Conservation (phyloP, 768 basidiomycete genomes). For the Suillus fuscotomentosus region DNA sequence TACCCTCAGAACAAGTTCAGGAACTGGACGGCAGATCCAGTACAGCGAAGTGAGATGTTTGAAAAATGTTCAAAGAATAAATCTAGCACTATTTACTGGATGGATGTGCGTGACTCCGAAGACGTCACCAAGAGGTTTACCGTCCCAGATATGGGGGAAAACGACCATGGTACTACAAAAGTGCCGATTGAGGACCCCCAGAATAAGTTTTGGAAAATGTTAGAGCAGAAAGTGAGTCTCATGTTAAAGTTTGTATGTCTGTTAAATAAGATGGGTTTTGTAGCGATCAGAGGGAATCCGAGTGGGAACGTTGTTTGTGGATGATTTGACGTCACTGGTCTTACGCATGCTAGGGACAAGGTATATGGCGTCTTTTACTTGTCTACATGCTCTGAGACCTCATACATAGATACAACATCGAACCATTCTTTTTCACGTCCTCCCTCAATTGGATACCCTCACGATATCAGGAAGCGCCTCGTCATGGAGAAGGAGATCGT, state of each 20-base stretch:
- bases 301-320: conserved; percentile 50
- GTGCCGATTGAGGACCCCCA: conserved; percentile 12
- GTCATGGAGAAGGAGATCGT: conserved; percentile 29
- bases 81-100: conserved; percentile 21
- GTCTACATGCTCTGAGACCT: not conserved
- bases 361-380: conserved; percentile 6
- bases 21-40: conserved; percentile 32
- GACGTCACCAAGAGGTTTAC: conserved; percentile 10
- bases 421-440: conserved; percentile 35
- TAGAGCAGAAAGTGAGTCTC: conserved; percentile 32
- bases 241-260: not conserved
- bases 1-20: conserved; percentile 31
- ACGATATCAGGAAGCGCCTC: conserved; percentile 28
- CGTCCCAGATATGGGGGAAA: not conserved
- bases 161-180: not conserved
- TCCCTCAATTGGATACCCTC: conserved; percentile 32
- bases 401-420: conserved; percentile 27
- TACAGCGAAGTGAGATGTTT: conserved; percentile 30
- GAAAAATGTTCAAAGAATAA: conserved; percentile 12
- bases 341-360: conserved; percentile 55
- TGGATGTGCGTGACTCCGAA: conserved; percentile 17
- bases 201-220: conserved; percentile 33
- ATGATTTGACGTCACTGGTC: conserved; percentile 47
- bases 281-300: conserved; percentile 34
- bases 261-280: conserved; percentile 13